Percentiles rank a stretch among this genome's conserved stretches.
Evolutionary conservation across 495 filamentous ascomycete genomes (phyloP).

Genomic region (Chaetomium cochliodes): DNA sequence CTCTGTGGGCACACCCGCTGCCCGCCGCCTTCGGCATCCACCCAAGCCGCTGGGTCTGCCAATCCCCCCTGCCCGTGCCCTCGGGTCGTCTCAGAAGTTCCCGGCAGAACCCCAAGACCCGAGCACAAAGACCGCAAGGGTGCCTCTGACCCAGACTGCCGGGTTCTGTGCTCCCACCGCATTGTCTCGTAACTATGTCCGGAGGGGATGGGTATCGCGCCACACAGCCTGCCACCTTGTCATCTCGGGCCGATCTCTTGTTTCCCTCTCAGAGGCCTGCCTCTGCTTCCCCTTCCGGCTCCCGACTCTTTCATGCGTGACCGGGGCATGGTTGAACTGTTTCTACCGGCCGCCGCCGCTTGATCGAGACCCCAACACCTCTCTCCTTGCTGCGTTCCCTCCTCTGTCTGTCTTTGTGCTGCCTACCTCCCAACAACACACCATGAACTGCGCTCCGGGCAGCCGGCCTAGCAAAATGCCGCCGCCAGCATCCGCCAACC

Average conservation of each 20-base stretch:
- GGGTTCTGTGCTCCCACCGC: slow-evolving; percentile 15
- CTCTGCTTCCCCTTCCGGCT: background rate
- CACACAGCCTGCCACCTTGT: background rate
- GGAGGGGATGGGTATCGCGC: background rate
- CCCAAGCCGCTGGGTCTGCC: slow-evolving; percentile 15
- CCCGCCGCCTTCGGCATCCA: slow-evolving; percentile 19
- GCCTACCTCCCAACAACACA: background rate
- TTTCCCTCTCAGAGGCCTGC: background rate
- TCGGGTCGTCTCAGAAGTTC: slow-evolving; percentile 3
- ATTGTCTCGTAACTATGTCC: background rate
- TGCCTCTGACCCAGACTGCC: slow-evolving; percentile 20
- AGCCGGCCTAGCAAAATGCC: background rate
- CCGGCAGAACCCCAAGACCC: background rate
- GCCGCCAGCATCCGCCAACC: background rate
- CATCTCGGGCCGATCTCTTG: background rate
- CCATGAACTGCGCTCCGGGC: background rate
- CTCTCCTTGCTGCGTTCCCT: background rate
- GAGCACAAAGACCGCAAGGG: slow-evolving; percentile 16
- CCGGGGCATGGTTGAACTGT: background rate
- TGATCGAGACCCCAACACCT: background rate
- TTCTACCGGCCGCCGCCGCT: background rate
- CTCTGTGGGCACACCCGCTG: background rate
- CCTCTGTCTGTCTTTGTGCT: background rate
- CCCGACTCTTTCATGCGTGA: background rate
- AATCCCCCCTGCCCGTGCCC: background rate